Conservation (phyloP, 495 filamentous ascomycete species). For the Penicillium turbatum region DNA sequence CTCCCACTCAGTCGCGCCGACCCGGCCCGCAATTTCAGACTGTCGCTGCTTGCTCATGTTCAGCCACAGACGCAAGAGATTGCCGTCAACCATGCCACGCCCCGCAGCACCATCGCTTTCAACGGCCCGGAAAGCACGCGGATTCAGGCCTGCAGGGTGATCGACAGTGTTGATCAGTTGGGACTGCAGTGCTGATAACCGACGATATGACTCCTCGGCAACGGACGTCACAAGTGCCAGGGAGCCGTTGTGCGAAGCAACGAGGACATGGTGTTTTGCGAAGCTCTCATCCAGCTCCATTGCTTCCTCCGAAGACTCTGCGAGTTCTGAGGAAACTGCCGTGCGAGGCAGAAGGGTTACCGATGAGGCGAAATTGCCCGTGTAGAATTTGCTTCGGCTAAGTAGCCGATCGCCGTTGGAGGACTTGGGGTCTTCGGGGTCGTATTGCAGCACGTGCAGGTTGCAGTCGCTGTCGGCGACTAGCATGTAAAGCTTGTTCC, state of each 20-base stretch:
- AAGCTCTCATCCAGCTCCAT: conserved; percentile 36
- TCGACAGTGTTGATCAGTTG: conserved; percentile 74
- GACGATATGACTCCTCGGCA: conserved; percentile 74
- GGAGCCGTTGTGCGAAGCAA: conserved; percentile 67
- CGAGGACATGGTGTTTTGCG: conserved; percentile 55
- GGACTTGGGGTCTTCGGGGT: conserved; percentile 95
- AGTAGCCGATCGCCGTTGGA: conserved; percentile 83
- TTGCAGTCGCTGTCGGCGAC: conserved; percentile 81
- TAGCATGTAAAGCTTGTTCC: conserved; percentile 74
- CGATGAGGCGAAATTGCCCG: conserved; percentile 68
- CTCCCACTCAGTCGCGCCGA: conserved; percentile 55
- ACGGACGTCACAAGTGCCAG: conserved; percentile 74
- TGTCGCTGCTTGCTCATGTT: conserved; percentile 65
- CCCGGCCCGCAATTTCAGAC: conserved; percentile 63
- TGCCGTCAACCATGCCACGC: conserved; percentile 61
- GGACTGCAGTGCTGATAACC: conserved; percentile 73
- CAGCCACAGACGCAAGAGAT: conserved; percentile 58
- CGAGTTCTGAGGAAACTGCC: conserved; percentile 40
- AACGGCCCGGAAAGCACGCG: conserved; percentile 63
- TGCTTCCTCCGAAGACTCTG: conserved; percentile 31
- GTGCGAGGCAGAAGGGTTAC: conserved; percentile 72
- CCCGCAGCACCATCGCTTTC: conserved; percentile 47
- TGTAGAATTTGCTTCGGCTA: conserved; percentile 81
- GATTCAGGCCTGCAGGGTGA: conserved; percentile 75
- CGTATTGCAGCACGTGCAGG: conserved; percentile 85